These are phyloP conservation scores for Withania somnifera DNA, from an alignment of 305 asterid genomes.

Conservation along the genomic window DNA sequence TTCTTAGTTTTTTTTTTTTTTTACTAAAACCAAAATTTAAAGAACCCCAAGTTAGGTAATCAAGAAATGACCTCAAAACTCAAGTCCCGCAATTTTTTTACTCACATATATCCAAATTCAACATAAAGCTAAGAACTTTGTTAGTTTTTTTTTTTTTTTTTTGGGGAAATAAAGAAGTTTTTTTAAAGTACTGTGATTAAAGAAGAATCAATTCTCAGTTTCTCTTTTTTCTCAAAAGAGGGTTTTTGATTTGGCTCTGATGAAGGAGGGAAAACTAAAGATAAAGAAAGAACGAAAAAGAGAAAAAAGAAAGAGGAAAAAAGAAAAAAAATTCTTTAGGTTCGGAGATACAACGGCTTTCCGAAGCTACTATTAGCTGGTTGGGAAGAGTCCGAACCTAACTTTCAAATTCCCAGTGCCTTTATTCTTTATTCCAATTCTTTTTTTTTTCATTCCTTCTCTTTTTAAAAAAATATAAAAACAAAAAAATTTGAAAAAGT, in stretches of 20 bases:
- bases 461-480: no score
- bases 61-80: not conserved
- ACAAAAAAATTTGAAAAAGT: no score
- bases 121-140: not conserved
- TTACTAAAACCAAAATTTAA: not conserved
- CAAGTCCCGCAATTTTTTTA: not conserved
- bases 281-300: no score
- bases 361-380: slow-evolving; percentile 27
- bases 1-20: not conserved
- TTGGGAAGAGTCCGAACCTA: not conserved
- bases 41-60: not conserved
- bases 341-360: slow-evolving; percentile 45
- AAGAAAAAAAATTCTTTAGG: not conserved
- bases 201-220: not conserved
- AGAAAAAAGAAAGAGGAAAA: not conserved
- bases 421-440: not conserved
- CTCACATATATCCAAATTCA: not conserved
- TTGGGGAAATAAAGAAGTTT: not conserved
- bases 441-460: not conserved
- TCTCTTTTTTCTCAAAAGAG: not conserved
- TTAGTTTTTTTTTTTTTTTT: not conserved
- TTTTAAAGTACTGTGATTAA: not conserved
- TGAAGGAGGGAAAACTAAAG: slow-evolving; percentile 9
- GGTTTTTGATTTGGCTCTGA: not conserved
- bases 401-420: not conserved